Base-by-base conservation (phyloP, 179 eudicot species). In the Carnegiea gigantea region DNA sequence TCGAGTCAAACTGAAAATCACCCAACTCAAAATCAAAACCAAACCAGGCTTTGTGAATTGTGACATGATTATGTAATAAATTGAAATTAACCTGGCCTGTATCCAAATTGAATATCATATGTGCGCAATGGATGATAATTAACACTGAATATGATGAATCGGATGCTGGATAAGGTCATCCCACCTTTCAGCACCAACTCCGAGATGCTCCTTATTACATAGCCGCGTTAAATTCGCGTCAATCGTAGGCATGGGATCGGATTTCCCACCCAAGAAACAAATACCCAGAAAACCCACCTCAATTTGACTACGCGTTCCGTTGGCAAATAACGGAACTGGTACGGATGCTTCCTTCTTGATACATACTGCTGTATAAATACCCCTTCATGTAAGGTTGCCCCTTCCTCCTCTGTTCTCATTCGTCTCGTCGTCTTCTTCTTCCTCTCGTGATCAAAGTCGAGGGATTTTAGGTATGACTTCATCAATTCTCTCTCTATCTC, bases 201-300 rank as follows among this genome's bases (percentile, higher is more conserved):
- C 62, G 17, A 57, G 62, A 20, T 57, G 7, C 20, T 20, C 14
- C 14, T 57, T 18, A 48, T 11, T 48, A 11, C 53, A 9, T 18
- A 30, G 15, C 40, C 85, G 85, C 81, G 85, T 79, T 68, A 15
- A 71, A 18, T 82, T 74, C 87, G 87, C 87, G 87, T 85, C 23
- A 14, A 33, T 53, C 17, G 71, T 43, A 79, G 75, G 87, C 85
- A 77, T 82, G 78, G 87, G 76, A 82, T 82, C 80, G 17, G 33
- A 80, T 79, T 59, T 79, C 70, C 72, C 68, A 18, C 12, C 7
- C 18, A 26, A 14, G 8, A 28, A 67, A 67, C 28, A 67, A 67
- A 67, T 40, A 67, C 33, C 6, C 46, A 36, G 18, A 70, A 26
- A 67, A 26, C 70, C 70, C 14, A 65, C 70, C 33, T 65, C 70